Evolutionary conservation across 257 asterid species (phyloP), one percentile per base, ranked within the genome.

Genomic region (Fraxinus cuspidata): DNA sequence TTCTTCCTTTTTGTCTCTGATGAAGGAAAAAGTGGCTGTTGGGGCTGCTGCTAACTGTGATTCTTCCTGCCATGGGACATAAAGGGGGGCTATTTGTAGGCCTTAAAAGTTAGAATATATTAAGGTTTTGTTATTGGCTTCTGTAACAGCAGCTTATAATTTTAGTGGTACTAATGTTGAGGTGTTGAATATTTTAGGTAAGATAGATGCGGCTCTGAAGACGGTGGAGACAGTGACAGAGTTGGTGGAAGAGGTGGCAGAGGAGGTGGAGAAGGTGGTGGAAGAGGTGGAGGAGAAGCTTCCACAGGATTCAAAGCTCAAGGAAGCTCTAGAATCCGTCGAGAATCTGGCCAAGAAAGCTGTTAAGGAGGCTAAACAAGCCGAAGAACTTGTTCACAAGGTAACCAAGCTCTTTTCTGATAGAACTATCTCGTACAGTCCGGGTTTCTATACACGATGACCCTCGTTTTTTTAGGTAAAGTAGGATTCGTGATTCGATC

Each of bases 211-310:
- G 53, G 88, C 86, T 5, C 3, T 89, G 75, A 78, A 58, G 42
- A 87, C 82, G 67, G 89, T 81, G 81, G 93, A 89, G 80, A 75
- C 79, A 0, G 87, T 89, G 81, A 78, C 83, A 66, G 91, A 89
- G 65, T 53, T 80, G 69, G 91, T 87, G 74, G 91, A 85, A 68
- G 91, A 87, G 77, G 78, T 89, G 51, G 91, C 91, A 5, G 91
- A 87, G 81, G 82, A 85, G 79, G 87, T 87, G 72, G 93, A 87
- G 40, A 76, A 79, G 68, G 71, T 89, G 19, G 79, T 68, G 42
- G 91, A 84, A 40, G 84, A 85, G 65, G 80, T 89, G 70, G 91
- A 87, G 79, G 76, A 68, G 78, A 89, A 87, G 81, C 93, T 89
- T 75, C 93, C 93, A 38, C 82, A 84, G 5, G 86, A 89, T 21